phyloP scores from a whole-genome alignment of 169 alveolate genomes.

The Toxoplasma gondii region DNA sequence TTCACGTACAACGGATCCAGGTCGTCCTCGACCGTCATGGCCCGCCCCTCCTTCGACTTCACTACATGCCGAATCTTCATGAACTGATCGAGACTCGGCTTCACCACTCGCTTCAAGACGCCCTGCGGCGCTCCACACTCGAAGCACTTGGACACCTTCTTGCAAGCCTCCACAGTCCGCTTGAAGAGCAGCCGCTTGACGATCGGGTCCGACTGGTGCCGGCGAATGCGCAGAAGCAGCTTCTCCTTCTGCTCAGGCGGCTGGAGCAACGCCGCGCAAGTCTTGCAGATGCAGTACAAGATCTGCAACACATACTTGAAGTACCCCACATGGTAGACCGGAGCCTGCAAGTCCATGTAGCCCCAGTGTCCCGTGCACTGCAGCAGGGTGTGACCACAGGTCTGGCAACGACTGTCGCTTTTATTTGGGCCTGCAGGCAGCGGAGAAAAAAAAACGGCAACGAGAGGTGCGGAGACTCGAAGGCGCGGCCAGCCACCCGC shows the following conservation, averaged over 20 bases:
- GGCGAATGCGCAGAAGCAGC: constrained; percentile 70
- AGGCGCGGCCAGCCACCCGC: background rate
- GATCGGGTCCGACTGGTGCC: constrained; percentile 74
- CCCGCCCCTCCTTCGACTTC: constrained; percentile 77
- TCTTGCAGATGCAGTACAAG: constrained; percentile 93
- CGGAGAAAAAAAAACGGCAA: background rate
- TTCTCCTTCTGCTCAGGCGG: constrained; percentile 83
- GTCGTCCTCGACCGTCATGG: constrained; percentile 72
- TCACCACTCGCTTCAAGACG: constrained; percentile 81
- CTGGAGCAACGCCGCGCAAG: constrained; percentile 88
- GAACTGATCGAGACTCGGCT: constrained; percentile 87
- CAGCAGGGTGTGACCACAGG: constrained; percentile 40
- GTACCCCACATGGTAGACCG: constrained; percentile 98
- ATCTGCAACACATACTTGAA: constrained; percentile 92
- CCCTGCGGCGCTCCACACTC: constrained; percentile 88
- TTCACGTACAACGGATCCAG: constrained; percentile 89
- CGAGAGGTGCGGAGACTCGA: background rate
- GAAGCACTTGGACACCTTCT: constrained; percentile 83
- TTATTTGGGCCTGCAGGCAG: constrained; percentile 28
- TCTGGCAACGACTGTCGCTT: constrained; percentile 48
- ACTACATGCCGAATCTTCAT: constrained; percentile 86
- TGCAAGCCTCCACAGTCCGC: constrained; percentile 83
- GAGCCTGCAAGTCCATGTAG: constrained; percentile 91
- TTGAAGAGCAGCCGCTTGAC: constrained; percentile 80
- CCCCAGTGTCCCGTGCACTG: constrained; percentile 71